Conservation (phyloP, 2,329 filamentous ascomycete species). For the Epichloe sp. region DNA sequence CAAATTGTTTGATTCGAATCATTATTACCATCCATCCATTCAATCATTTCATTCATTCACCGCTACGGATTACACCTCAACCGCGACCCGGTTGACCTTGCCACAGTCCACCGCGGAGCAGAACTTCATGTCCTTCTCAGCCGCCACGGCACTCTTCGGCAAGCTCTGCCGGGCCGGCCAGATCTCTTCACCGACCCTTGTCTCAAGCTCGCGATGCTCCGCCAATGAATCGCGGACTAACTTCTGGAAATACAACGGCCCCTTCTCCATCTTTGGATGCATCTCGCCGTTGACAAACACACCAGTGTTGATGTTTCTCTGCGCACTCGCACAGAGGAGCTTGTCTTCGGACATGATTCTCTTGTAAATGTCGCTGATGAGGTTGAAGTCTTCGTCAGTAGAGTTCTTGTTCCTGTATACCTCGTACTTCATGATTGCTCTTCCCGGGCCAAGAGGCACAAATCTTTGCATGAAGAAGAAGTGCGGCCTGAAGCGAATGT, state of each 20-base stretch:
- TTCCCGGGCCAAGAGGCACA: constrained; percentile 37
- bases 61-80: background rate
- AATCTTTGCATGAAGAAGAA: constrained; percentile 54
- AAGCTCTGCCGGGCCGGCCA: constrained; percentile 34
- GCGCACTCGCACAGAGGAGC: constrained; percentile 43
- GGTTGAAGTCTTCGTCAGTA: constrained; percentile 42
- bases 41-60: too few relatives aligned
- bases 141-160: constrained; percentile 14
- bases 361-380: constrained; percentile 47
- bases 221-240: constrained; percentile 33
- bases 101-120: constrained; percentile 23
- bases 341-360: constrained; percentile 54
- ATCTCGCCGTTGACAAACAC: constrained; percentile 51
- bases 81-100: constrained; percentile 10
- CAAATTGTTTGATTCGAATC: too few relatives aligned
- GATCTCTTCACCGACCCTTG: constrained; percentile 30
- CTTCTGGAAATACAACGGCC: constrained; percentile 43
- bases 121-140: constrained; percentile 18
- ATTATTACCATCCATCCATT: too few relatives aligned
- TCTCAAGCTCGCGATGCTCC: constrained; percentile 34
- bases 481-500: constrained; percentile 28
- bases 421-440: constrained; percentile 46
- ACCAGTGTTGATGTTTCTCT: constrained; percentile 47
- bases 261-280: constrained; percentile 47
- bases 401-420: constrained; percentile 49